Base-by-base conservation (phyloP, 1,284 basidiomycete species). In the Tylopilus sp. region DNA sequence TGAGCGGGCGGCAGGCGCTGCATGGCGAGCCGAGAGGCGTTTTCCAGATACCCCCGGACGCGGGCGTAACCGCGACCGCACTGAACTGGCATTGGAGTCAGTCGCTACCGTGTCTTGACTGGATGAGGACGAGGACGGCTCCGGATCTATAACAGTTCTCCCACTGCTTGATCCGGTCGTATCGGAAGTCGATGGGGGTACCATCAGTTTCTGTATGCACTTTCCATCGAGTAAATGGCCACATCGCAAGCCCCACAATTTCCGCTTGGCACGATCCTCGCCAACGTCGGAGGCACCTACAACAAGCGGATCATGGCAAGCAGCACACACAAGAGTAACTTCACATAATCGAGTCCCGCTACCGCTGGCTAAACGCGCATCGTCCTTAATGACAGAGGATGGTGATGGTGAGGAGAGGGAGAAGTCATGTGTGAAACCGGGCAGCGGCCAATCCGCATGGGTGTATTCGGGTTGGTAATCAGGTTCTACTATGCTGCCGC, bases 201-300 rank as follows among this genome's bases (percentile, higher is more conserved):
- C 66, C 60, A 79, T 80, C 39, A 88, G 53, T 54, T 73, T 70
- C 50, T 76, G 74, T 5, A 84, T 66, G 57, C 86, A 89, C 61
- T 83, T 84, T 39, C 85, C 87, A 57, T 89, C 87, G 2, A 89
- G 73, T 58, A 89, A 67, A 60, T 89, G 86, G 0, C 86, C 86
- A 51, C 86, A 89, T 34, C 83, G 73, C 48, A 89, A 66, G 2
- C 76, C 80, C 85, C 84, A 88, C 4, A 88, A 67, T 39, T 76
- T 73, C 48, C 72, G 69, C 33, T 64, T 66, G 39, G 69, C 69
- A 20, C 60, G 64, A 37, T 66, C 72, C 28, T 70, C 68, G 20
- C 66, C 67, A n/a, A 59, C 54, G 10, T 69, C 69, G 2, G 64
- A 65, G 11, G 66, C 66, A 20, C 67, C 68, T 14, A 73, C 59